These are phyloP conservation scores for Penicillium pancosmium DNA, from an alignment of 495 filamentous ascomycete species.

Conservation along the genomic window DNA sequence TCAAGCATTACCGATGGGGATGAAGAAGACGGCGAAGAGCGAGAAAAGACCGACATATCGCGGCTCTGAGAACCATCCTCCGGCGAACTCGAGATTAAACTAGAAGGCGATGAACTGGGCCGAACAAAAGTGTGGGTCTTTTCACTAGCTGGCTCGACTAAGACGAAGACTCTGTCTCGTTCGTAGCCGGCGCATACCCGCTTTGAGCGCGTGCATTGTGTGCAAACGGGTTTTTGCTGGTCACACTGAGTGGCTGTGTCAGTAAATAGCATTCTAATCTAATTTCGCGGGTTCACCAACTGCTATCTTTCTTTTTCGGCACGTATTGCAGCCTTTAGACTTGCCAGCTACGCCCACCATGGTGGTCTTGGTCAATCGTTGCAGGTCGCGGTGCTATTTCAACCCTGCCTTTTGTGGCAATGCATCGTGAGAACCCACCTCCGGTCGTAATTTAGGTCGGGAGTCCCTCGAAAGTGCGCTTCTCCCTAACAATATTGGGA, in stretches of 20 bases:
- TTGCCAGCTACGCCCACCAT: conserved; percentile 53
- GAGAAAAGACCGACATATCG: too few species aligned
- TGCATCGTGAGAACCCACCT: too few species aligned
- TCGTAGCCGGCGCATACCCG: conserved; percentile 42
- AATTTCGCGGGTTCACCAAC: conserved; percentile 22
- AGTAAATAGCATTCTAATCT: not conserved
- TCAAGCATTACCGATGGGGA: too few species aligned
- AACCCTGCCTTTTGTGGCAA: too few species aligned
- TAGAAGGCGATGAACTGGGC: not conserved
- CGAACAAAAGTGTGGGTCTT: conserved; percentile 20
- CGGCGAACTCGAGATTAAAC: not conserved
- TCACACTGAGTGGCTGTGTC: conserved; percentile 29
- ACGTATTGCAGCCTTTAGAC: conserved; percentile 51
- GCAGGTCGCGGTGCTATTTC: too few species aligned
- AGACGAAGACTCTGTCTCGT: conserved; percentile 37
- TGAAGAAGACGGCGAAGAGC: too few species aligned
- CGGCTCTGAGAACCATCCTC: not conserved
- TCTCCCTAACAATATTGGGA: too few species aligned
- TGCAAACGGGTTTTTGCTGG: conserved; percentile 37
- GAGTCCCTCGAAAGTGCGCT: too few species aligned
- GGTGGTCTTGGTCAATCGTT: not conserved
- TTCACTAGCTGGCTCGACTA: conserved; percentile 21
- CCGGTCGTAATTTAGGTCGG: too few species aligned
- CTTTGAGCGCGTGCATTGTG: conserved; percentile 38
- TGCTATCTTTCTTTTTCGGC: conserved; percentile 43